Evolutionary conservation across 495 filamentous ascomycete species (phyloP).

Genomic region (Hypoxylon lenormandii): DNA sequence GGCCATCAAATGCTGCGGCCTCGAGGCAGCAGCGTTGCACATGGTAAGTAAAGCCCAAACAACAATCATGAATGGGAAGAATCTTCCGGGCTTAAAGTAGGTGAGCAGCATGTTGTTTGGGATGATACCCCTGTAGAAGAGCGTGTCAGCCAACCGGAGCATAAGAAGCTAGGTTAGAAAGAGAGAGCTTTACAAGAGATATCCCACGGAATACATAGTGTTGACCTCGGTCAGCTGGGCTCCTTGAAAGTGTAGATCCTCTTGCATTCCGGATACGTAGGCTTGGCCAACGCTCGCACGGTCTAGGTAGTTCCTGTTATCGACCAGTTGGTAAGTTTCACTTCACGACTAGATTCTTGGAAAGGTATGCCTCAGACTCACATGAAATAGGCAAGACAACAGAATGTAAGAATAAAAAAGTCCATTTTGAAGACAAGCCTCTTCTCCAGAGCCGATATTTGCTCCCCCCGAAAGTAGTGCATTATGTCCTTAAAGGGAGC

Average conservation of each 20-base stretch:
- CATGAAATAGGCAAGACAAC: slow-evolving; percentile 59
- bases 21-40: slow-evolving; percentile 57
- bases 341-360: no score
- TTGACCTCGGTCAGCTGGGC: slow-evolving; percentile 63
- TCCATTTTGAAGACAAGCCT: slow-evolving; percentile 39
- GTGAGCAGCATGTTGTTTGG: slow-evolving; percentile 62
- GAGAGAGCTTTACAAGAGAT: slow-evolving; percentile 41
- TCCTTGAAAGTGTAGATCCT: slow-evolving; percentile 60
- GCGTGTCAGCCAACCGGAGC: background rate
- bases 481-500: background rate
- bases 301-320: slow-evolving; percentile 44
- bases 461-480: background rate
- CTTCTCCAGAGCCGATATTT: background rate
- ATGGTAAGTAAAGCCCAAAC: slow-evolving; percentile 64
- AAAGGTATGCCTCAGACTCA: background rate
- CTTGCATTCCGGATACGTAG: slow-evolving; percentile 65
- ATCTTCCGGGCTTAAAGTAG: slow-evolving; percentile 60
- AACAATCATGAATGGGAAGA: slow-evolving; percentile 62
- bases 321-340: slow-evolving; percentile 20
- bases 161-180: background rate
- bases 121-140: slow-evolving; percentile 50
- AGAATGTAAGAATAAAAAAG: slow-evolving; percentile 64
- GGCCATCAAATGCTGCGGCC: slow-evolving; percentile 60
- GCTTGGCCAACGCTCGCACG: slow-evolving; percentile 50
- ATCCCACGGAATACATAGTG: slow-evolving; percentile 52